Evolutionary conservation across 2,329 filamentous ascomycete species (phyloP), one percentile per base, ranked within the genome.

Genomic region (Pestalotiopsis sp.): DNA sequence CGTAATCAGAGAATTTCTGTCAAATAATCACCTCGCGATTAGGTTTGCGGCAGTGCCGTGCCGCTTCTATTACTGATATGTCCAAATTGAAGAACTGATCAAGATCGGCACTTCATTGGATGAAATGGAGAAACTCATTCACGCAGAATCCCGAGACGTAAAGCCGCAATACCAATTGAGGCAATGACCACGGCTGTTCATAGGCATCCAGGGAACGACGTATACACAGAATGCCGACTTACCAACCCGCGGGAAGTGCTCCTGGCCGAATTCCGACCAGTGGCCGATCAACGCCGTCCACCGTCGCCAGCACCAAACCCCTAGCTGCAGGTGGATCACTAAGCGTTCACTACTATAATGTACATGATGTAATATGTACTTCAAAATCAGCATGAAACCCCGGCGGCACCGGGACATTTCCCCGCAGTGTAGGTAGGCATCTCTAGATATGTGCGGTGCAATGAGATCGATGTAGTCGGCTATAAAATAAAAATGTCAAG

Each of bases 321-420:
- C 23, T 62, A 62, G 59, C 36, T 41, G 31, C 59, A 62, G 27
- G 59, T 5, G 3, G 36, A 62, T 62, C 59, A 62, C 59, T 62
- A 38, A 62, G 36, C 59, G 2, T 41, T 36, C 3, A 36, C 4
- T n/a, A 23, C 25, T 3, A 25, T 25, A 25, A 25, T 25, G 25
- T 25, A 27, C 31, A 38, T 62, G 59, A 62, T 62, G 59, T 9
- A 62, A 39, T 27, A 25, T 25, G 25, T 25, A 3, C 23, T n/a
- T 14, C 20, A 27, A 11, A 59, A 59, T 23, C 17, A 11, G 25
- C 25, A 25, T 25, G 25, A 25, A 25, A 25, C 25, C 25, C 25
- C 25, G 25, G 25, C 25, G 25, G 25, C 25, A 25, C 25, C 25
- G 25, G 25, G 25, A 25, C 25, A 25, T 25, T 27, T 59, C 23